Percentiles rank a stretch among this genome's conserved stretches.
Conservation (phyloP, 331 rosid species). For the Rhamnella rubrinervis region DNA sequence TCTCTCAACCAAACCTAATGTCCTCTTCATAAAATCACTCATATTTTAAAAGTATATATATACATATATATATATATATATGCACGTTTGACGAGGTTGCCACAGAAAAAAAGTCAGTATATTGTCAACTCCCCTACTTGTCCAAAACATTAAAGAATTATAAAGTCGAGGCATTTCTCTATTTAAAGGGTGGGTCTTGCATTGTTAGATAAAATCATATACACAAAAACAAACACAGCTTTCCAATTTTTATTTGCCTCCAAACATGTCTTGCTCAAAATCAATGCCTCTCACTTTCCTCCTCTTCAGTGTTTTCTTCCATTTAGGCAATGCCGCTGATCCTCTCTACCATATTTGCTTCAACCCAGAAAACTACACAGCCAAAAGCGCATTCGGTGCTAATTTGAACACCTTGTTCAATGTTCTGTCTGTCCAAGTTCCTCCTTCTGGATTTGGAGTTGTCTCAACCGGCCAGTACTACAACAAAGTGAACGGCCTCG, state of each 20-base stretch:
- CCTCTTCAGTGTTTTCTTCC: constrained; percentile 2
- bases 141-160: not conserved
- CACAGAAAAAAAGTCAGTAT: constrained; percentile 12
- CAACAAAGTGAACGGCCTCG: constrained; percentile 36
- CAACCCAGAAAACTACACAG: constrained; percentile 24
- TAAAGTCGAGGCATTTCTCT: not conserved
- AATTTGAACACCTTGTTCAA: constrained; percentile 24
- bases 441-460: constrained; percentile 31
- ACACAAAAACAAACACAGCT: not conserved
- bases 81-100: constrained; percentile 1
- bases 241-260: not conserved
- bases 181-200: not conserved
- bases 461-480: constrained; percentile 22
- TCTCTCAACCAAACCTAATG: no score
- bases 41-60: no score
- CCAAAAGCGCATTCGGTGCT: constrained; percentile 10
- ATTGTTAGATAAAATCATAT: not conserved
- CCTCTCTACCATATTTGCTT: constrained; percentile 37
- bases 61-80: no score
- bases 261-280: constrained; percentile 3
- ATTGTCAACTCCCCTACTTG: constrained; percentile 14
- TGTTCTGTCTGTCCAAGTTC: constrained; percentile 22
- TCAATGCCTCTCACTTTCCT: constrained; percentile 21
- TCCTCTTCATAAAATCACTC: no score
- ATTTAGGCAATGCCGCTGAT: constrained; percentile 4